These are phyloP conservation scores for Protomyces lactucae-debilis DNA, from an alignment of 1,139 yeast species.

Conservation along the genomic window DNA sequence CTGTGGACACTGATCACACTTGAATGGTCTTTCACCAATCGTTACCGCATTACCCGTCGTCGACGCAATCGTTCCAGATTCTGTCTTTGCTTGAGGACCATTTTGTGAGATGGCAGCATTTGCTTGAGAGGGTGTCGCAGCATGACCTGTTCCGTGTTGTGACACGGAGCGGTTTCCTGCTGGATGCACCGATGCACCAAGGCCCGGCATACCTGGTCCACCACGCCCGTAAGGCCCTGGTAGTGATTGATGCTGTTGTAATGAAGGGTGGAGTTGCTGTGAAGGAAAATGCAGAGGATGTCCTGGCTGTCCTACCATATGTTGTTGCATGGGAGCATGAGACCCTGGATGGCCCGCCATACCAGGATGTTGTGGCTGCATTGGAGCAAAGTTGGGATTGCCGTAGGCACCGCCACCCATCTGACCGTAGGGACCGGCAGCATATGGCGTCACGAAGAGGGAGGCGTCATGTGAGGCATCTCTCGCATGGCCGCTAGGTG, in stretches of 20 bases:
- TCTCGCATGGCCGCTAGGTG: conserved; percentile 11
- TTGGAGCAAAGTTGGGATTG: neutral
- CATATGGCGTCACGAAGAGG: conserved; percentile 23
- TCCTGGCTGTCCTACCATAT: neutral
- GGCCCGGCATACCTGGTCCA: neutral
- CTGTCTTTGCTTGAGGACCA: neutral
- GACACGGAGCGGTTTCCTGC: neutral
- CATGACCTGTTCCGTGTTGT: neutral
- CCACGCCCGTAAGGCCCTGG: neutral
- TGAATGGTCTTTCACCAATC: conserved; percentile 31
- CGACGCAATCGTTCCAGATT: neutral
- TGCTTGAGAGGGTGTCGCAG: conserved; percentile 8
- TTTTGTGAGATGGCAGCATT: neutral
- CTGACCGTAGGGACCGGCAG: conserved; percentile 14
- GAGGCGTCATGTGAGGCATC: conserved; percentile 13
- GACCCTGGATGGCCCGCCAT: neutral
- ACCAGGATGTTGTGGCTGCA: conserved; percentile 5
- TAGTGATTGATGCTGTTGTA: neutral
- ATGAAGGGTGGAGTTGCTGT: neutral
- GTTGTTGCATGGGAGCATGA: neutral
- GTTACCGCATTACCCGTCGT: neutral
- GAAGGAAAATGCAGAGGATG: neutral
- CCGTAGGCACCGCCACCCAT: conserved; percentile 3
- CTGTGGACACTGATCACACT: conserved; percentile 34
- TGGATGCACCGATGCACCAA: neutral